Percentiles rank a stretch among this genome's conserved stretches.
Conservation (phyloP, 495 filamentous ascomycete species). For the Aspergillus cavernicola region DNA sequence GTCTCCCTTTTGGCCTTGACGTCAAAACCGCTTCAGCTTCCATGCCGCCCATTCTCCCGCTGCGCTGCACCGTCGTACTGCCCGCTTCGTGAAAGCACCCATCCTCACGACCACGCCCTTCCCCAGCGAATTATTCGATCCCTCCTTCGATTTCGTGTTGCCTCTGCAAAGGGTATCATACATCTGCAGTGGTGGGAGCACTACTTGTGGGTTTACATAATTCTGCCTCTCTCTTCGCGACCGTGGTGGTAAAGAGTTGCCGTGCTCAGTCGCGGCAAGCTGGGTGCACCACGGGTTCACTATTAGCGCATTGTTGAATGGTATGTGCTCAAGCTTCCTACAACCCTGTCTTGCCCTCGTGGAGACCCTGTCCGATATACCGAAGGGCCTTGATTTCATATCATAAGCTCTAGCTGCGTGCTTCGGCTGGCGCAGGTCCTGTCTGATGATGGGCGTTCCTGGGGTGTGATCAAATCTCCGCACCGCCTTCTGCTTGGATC, state of each 20-base stretch:
- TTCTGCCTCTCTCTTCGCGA: conserved; percentile 10
- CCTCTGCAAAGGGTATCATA: not conserved
- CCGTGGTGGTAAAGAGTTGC: conserved; percentile 30
- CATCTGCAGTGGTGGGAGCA: not conserved
- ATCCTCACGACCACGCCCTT: conserved; percentile 20
- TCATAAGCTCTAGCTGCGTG: conserved; percentile 3
- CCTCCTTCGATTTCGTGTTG: conserved; percentile 14
- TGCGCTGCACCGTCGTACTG: conserved; percentile 34
- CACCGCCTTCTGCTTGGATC: conserved; percentile 42
- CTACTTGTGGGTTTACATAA: not conserved
- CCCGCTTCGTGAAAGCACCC: conserved; percentile 37
- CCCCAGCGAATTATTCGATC: conserved; percentile 14
- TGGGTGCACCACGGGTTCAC: conserved; percentile 31
- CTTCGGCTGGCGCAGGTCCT: conserved; percentile 24
- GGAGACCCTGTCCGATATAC: not conserved
- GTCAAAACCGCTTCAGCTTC: conserved; percentile 13
- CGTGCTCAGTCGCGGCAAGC: conserved; percentile 39
- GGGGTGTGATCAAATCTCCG: conserved; percentile 47
- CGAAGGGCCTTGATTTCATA: not conserved
- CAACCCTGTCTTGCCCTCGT: conserved; percentile 8
- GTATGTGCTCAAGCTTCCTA: conserved; percentile 37
- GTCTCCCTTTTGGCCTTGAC: conserved; percentile 4
- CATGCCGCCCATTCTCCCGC: conserved; percentile 35
- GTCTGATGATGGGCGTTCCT: conserved; percentile 28
- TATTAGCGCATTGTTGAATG: conserved; percentile 44